Evolutionary conservation across 768 basidiomycete species (phyloP).

Genomic region (Kondoa malvinella): DNA sequence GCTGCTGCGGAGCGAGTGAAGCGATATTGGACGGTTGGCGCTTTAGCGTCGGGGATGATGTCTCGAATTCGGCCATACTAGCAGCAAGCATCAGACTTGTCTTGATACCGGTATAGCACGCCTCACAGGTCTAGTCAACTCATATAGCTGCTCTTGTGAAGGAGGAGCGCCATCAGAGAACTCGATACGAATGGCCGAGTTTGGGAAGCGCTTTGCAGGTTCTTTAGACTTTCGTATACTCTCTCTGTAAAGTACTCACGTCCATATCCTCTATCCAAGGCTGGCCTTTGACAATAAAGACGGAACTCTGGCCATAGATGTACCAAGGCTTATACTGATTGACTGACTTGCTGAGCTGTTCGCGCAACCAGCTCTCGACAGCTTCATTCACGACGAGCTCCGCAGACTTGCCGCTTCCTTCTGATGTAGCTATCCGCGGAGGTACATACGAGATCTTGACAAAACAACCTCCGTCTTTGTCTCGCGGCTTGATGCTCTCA

Average conservation of each 20-base stretch:
- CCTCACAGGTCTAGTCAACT: constrained; percentile 40
- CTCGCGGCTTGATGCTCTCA: constrained; percentile 42
- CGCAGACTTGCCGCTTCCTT: constrained; percentile 30
- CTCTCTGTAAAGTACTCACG: too few species aligned
- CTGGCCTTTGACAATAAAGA: constrained; percentile 43
- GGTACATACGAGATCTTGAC: constrained; percentile 50
- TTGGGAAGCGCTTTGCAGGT: constrained; percentile 62
- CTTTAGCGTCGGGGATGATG: constrained; percentile 45
- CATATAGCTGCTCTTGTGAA: constrained; percentile 9
- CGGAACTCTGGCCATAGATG: constrained; percentile 46
- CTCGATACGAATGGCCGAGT: constrained; percentile 50
- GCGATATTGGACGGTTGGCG: constrained; percentile 47
- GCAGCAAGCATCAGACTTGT: constrained; percentile 39
- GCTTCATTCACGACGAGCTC: constrained; percentile 8
- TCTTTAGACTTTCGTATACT: too few species aligned
- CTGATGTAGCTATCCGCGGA: background rate
- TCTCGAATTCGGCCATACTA: constrained; percentile 68
- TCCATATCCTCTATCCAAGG: constrained; percentile 86
- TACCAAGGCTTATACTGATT: constrained; percentile 2
- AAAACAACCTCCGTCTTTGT: constrained; percentile 74
- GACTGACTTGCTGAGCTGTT: background rate
- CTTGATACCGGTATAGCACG: background rate
- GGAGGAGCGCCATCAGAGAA: constrained; percentile 48
- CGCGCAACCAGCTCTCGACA: background rate
- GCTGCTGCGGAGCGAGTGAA: constrained; percentile 52